Base-by-base conservation (phyloP, 1,284 basidiomycete species). In the Prillingera fragicola region DNA sequence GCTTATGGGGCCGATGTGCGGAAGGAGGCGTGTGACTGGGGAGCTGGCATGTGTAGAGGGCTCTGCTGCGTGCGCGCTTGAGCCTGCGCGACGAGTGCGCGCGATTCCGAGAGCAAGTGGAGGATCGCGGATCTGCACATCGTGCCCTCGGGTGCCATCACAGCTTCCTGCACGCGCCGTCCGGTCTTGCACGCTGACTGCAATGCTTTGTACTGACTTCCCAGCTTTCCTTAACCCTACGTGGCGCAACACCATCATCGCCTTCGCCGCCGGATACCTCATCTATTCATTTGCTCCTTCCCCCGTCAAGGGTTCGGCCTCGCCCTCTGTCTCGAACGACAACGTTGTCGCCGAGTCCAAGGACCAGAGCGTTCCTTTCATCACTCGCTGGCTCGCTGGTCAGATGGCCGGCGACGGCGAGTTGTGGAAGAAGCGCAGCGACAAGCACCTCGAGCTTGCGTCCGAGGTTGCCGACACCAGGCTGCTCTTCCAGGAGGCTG, bases 401-500 rank as follows among this genome's bases (percentile, higher is more conserved):
- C 53, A 60, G 51, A 65, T 69, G 26, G 57, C 62, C 7, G 46
- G 41, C 24, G 50, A 65, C 13, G 57, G 60, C 2, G 59, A 63
- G 22, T 49, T 49, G 5, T 65, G 62, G 62, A 54, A 47, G 22
- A 52, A 63, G 52, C 51, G 61, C 53, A 71, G 70, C 54, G 67
- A 69, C 33, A 67, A 65, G 55, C 72, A 74, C 57, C 60, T 75
- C 33, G 66, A 67, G 49, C 54, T 71, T 38, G 59, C 63, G 8
- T 57, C 62, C 38, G 58, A 67, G 49, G 56, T 52, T 2, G 72
- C 73, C 10, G 70, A 72, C 47, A 66, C 67, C 41, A 65, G 65
- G 52, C 55, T 74, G 46, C 53, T 74, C 44, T 64, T 73, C 57
- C 70, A 73, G 54, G 72, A 73, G 52, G 73, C 73, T 1, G 70